Base-by-base conservation (phyloP, 768 basidiomycete species). In the Kwoniella pini region DNA sequence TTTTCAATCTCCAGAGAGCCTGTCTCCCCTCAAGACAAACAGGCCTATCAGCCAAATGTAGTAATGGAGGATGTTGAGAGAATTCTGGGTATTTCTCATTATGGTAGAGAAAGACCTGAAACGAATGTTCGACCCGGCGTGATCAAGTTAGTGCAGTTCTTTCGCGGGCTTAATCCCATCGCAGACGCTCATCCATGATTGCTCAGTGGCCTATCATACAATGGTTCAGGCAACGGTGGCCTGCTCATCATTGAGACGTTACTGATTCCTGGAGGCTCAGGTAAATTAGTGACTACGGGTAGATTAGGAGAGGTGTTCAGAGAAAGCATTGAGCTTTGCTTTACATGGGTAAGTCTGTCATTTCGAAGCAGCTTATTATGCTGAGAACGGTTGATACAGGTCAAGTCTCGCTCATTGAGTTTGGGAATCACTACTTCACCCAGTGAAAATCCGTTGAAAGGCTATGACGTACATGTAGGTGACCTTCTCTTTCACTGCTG, bases 281-380 rank as follows among this genome's bases (percentile, higher is more conserved):
- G 92, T 1, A 79, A 80, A 57, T 77, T 95, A 64, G 87, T 86
- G 70, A 77, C 91, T 63, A 95, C 91, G 0, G 92, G 92, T 4
- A 87, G 86, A 68, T 77, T 95, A 42, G 92, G 92, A 3, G 90
- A 91, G 53, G 91, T 93, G 17, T 92, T 96, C 80, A 88, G 88
- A 76, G 93, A 97, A 81, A 91, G 89, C 62, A 91, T 87, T 7
- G 89, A 91, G 72, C 81, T 97, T 44, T 91, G 91, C 1, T 80
- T 96, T 69, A 92, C 89, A 74, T 96, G 93, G 91, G 90, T 95
- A 26, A 67, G 72, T 52, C 13, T 5, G 13, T 44, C n/a, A 9
- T 12, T 19, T 42, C 11, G n/a, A n/a, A 19, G 6, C 11, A 22
- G 15, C 4, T 27, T 42, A 21, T 17, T 26, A 5, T 27, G 12